Percentiles rank a stretch among this genome's conserved stretches.
Evolutionary conservation across 2,329 filamentous ascomycete species (phyloP).

Genomic region (Aspergillus sp.): DNA sequence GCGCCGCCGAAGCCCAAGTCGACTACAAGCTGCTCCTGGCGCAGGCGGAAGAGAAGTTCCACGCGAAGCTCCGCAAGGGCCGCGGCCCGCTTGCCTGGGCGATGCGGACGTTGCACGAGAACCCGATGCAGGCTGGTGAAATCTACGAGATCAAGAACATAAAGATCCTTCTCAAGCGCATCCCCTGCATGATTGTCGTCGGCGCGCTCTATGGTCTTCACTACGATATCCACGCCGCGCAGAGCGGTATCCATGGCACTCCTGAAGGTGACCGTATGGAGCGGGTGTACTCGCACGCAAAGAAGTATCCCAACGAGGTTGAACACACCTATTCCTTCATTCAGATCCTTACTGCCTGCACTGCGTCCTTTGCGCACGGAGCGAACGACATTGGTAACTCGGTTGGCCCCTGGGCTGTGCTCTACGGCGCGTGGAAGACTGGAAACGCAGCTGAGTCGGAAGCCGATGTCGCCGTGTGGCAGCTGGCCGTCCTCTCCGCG

Average conservation of each 20-base stretch:
- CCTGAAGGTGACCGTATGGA: conserved; percentile 75
- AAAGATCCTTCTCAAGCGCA: conserved; percentile 63
- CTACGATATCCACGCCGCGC: conserved; percentile 81
- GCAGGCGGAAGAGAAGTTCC: conserved; percentile 61
- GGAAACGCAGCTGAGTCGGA: conserved; percentile 65
- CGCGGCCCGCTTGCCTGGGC: conserved; percentile 78
- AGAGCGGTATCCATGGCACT: conserved; percentile 71
- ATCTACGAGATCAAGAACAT: conserved; percentile 78
- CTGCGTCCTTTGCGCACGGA: conserved; percentile 64
- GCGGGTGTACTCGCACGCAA: conserved; percentile 66
- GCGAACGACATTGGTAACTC: conserved; percentile 78
- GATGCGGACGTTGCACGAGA: conserved; percentile 75
- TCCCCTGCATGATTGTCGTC: conserved; percentile 69
- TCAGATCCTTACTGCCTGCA: conserved; percentile 58
- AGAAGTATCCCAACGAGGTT: conserved; percentile 71
- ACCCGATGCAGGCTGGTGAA: conserved; percentile 73
- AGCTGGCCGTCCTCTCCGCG: conserved; percentile 69
- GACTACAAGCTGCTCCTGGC: conserved; percentile 67
- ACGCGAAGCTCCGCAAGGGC: conserved; percentile 65
- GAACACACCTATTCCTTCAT: conserved; percentile 64
- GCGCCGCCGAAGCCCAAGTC: conserved; percentile 55
- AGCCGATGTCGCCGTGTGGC: conserved; percentile 73
- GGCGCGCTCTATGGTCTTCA: conserved; percentile 74
- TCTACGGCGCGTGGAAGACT: conserved; percentile 69
- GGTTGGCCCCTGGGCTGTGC: conserved; percentile 70